Base-by-base conservation (phyloP, 306 rosid species). In the Boehmeria nivea region DNA sequence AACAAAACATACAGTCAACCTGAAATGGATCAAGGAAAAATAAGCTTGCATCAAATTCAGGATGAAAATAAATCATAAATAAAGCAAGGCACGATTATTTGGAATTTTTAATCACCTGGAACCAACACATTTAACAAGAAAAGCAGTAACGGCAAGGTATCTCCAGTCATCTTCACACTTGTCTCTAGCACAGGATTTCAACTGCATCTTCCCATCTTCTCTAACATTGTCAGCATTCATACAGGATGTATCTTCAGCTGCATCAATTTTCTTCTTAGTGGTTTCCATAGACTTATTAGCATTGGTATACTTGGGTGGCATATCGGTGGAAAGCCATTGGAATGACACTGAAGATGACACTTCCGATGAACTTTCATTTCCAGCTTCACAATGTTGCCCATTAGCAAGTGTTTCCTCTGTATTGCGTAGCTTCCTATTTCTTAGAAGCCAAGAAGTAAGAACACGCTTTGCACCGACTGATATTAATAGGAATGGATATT, bases 381-480 rank as follows among this genome's bases (percentile, higher is more conserved):
- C 78, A 58, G 56, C 55, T 65, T 49, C 60, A 66, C 55, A 43
- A 57, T 73, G 49, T 36, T 70, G 79, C 47, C 60, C 72, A n/a
- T n/a, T n/a, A n/a, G n/a, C n/a, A n/a, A n/a, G n/a, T n/a, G n/a
- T n/a, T 67, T 54, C 73, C 54, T 68, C 79, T 54, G 72, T 73
- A 51, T 69, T 60, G 64, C 66, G 72, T 37, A 25, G 51, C 48
- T 62, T 69, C 70, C 71, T 69, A 68, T 37, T 70, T 76, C 84
- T 87, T 49, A 81, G 83, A 36, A 87, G 68, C 99, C 99, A 91
- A 66, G 89, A 78, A 64, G 99, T 91, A 66, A 87, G 70, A 39
- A 91, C 99, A 47, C 95, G 94, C 81, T 87, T 87, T 34, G 99
- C 99, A 78, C 96, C 99, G 48, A 86, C 89, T 42, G 99, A 91